phyloP scores from a whole-genome alignment of 2,329 filamentous ascomycete genomes.

The Immersiporthe knoxdaviesiana region DNA sequence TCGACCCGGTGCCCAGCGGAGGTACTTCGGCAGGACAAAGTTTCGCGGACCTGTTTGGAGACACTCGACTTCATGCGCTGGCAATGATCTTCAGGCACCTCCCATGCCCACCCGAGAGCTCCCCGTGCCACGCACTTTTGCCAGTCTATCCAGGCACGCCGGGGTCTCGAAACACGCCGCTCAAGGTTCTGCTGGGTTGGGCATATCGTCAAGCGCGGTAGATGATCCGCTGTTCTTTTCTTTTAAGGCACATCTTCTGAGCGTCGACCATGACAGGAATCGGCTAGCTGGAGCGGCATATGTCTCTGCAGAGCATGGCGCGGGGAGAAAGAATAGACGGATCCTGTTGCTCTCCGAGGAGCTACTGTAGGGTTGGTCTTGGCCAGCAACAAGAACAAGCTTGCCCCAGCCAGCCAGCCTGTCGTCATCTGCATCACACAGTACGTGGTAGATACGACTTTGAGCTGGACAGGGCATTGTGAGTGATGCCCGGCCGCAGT shows the following conservation, averaged over 20 bases:
- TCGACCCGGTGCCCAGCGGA: constrained; percentile 1
- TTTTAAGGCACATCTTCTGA: constrained; percentile 11
- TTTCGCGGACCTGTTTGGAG: constrained; percentile 3
- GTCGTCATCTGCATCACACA: background rate
- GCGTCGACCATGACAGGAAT: constrained; percentile 13
- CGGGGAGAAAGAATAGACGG: constrained; percentile 14
- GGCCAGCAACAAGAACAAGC: background rate
- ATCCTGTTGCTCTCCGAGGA: background rate
- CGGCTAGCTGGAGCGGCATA: constrained; percentile 5
- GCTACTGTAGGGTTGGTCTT: background rate
- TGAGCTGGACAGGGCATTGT: constrained; percentile 16
- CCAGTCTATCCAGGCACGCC: constrained; percentile 11
- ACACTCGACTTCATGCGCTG: constrained; percentile 21
- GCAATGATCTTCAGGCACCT: constrained; percentile 29
- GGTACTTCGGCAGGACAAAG: constrained; percentile 7
- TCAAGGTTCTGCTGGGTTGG: constrained; percentile 11
- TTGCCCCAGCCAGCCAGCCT: background rate
- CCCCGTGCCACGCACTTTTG: constrained; percentile 22
- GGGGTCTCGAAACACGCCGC: constrained; percentile 20
- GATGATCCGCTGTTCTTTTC: constrained; percentile 16
- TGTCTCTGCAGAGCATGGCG: constrained; percentile 13
- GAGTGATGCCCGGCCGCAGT: background rate
- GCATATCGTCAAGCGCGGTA: constrained; percentile 16
- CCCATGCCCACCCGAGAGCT: constrained; percentile 25
- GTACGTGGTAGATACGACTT: background rate